Evolutionary conservation across 768 basidiomycete genomes (phyloP).

Genomic region (Trametopsis cervina): DNA sequence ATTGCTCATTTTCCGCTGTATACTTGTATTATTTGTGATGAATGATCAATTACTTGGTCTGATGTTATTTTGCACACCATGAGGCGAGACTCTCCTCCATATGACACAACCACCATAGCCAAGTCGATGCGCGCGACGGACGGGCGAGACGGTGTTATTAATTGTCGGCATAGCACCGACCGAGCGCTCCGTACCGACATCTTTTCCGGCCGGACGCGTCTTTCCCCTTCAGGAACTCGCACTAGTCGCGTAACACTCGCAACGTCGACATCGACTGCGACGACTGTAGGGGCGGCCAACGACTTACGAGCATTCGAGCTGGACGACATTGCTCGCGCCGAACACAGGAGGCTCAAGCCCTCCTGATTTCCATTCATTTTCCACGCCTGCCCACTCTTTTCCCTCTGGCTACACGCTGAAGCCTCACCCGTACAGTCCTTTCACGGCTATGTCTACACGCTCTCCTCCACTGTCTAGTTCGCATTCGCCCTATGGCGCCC

Average conservation of each 20-base stretch:
- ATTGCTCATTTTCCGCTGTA: too few species aligned
- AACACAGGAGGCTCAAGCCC: background rate
- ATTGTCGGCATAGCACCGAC: background rate
- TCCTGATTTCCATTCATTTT: conserved; percentile 11
- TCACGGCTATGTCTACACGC: conserved; percentile 17
- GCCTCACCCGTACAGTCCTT: conserved; percentile 12
- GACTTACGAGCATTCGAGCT: background rate
- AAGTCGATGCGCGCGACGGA: too few species aligned
- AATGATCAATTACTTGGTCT: too few species aligned
- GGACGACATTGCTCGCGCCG: background rate
- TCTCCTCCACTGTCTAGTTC: conserved; percentile 11
- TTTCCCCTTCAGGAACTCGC: background rate
- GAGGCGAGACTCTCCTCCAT: too few species aligned
- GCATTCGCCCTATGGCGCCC: conserved; percentile 12
- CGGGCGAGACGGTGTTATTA: too few species aligned
- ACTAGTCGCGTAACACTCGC: background rate
- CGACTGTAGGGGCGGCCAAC: background rate
- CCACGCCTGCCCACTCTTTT: conserved; percentile 15
- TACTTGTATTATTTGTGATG: too few species aligned
- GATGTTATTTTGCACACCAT: too few species aligned
- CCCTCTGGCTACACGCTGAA: conserved; percentile 1
- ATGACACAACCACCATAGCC: too few species aligned
- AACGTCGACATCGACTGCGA: conserved; percentile 2
- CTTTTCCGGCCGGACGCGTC: background rate
- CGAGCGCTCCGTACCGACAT: background rate